Evolutionary conservation across 2,329 filamentous ascomycete species (phyloP), one percentile per base, ranked within the genome.

Genomic region (Aspergillus eucalypticola): DNA sequence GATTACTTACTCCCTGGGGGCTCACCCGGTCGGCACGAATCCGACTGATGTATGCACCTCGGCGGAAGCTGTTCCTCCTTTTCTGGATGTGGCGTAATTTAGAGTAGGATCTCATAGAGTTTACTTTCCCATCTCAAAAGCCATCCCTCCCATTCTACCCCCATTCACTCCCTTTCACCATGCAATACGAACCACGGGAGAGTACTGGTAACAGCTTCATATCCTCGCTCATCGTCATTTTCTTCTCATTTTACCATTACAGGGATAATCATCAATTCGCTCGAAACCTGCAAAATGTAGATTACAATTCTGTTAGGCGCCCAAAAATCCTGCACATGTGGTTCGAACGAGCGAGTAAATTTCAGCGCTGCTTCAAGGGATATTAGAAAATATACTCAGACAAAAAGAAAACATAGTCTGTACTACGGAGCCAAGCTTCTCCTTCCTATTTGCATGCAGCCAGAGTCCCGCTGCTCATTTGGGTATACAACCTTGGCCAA

Each of bases 341-440:
- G 23, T 35, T 44, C 41, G 59, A 74, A 74, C 69, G 70, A 73
- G 70, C 64, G 71, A 41, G 68, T 70, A 71, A 73, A 71, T 71
- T 35, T 73, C 69, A 74, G 72, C 72, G 69, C 71, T 72, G 68
- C 67, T 75, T 73, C 66, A 64, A 64, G 71, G 73, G 71, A 73
- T 74, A 75, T 75, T 74, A 76, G 74, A 74, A 35, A 71, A 72
- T 71, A 73, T 74, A 75, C 46, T 75, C 64, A 69, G 66, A 73
- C 68, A 73, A 71, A 50, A 73, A 69, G 66, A 71, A 74, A 72
- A 70, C 67, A 69, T 66, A 68, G 66, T 71, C 66, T 70, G 72
- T 69, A 70, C 70, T 70, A 73, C 46, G 46, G 25, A 73, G 68
- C 70, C 69, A 73, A 74, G 68, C 68, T 69, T 72, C 67, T 72